Base-by-base conservation (phyloP, 176 grass and related monocot genomes). In the Carex myosuroides region DNA sequence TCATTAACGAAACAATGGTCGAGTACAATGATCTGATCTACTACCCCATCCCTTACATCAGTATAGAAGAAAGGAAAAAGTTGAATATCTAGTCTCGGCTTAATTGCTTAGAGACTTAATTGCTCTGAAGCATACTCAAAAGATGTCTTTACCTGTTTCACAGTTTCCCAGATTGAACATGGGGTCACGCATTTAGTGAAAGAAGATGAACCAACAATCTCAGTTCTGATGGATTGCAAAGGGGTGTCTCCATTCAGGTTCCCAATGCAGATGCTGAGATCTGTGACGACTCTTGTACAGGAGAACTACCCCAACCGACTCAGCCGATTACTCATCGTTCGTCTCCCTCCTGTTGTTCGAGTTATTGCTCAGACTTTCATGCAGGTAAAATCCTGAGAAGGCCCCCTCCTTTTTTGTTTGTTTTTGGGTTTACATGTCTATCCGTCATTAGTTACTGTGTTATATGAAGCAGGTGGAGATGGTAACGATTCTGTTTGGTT, bases 231-330 rank as follows among this genome's bases (percentile, higher is more conserved):
- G 91, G 96, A 99, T 78, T 99, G 93, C 52, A 88, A 92, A 85
- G 96, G 96, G 4, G 82, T 93, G 65, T 95, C 93, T 85, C 91
- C 96, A 84, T 93, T 99, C 88, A 95, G 56, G 86, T 95, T 99
- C 86, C 96, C 96, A 3, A 94, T 99, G 93, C 93, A 99, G 88
- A 94, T 94, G 91, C 87, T 95, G 93, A 99, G 96, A 81, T 87
- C 89, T 9, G 91, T 93, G 85, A 82, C 90, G 69, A 92, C 85
- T 84, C 79, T 95, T 75, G 87, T 95, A 67, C 93, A 95, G 83
- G 96, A 99, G 60, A 92, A 99, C 66, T 95, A 95, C 89, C 96
- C 96, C 9, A 93, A 92, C 77, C 88, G 96, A 64, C 91, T 99
- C 67, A 91, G 88, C 21, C 77, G 84, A 22, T 87, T 99, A 66